Base-by-base conservation (phyloP, 768 basidiomycete genomes). In the Mycena floridula region DNA sequence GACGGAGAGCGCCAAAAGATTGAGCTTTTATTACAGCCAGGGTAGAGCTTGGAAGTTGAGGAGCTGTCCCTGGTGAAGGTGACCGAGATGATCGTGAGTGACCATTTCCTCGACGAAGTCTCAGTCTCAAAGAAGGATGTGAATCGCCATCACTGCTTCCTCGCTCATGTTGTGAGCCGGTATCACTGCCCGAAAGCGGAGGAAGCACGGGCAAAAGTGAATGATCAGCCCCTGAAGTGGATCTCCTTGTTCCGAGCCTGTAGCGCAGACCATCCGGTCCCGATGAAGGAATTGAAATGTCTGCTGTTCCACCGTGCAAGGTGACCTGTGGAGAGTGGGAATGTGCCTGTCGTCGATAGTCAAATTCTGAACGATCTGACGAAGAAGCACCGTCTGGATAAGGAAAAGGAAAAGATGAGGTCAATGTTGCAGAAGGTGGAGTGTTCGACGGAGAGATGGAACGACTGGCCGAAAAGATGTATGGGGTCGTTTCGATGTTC, bases 11-110 rank as follows among this genome's bases (percentile, higher is more conserved):
- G 25, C 89, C 89, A 59, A 91, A 92, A 28, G 89, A 83, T 59
- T 91, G 88, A 35, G 89, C 89, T 66, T 91, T 92, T 66, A 92
- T 89, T 46, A 91, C 88, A 43, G 89, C 89, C 38, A 92, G 76
- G 24, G 89, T 91, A 21, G 85, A 84, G 40, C 84, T 88, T n/a
- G n/a, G n/a, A 57, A 89, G 64, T 16, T 67, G 62, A 26, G 74
- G 62, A 43, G 66, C 59, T 47, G 59, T 56, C 48, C 55, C 38
- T 35, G 73, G 72, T 9, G 74, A 76, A 32, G 70, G 67, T 3
- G 76, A 75, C 40, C 72, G 72, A n/a, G 74, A 69, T 52, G 68
- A 64, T 54, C 70, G 72, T 26, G 76, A 66, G 22, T 68, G 62
- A 43, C 55, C 59, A 16, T 69, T 64, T 43, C 65, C 62, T 40